These are phyloP conservation scores for Fusarium sp. DNA, from an alignment of 2,329 filamentous ascomycete genomes.

Conservation along the genomic window DNA sequence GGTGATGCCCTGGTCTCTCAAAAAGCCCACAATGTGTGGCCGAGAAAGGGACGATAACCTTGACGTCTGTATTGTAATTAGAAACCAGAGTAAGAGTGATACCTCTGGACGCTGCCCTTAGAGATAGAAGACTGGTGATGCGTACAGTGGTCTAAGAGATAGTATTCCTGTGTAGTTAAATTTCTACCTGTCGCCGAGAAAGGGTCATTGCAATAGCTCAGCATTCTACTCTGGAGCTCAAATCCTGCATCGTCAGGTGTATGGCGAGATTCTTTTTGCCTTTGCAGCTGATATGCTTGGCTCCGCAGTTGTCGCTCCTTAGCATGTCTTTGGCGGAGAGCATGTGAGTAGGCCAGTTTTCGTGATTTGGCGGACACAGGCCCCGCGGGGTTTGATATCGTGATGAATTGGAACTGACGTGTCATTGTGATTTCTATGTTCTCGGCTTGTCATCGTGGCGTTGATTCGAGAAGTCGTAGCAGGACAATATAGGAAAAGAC, in stretches of 20 bases:
- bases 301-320: constrained; percentile 12
- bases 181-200: background rate
- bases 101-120: background rate
- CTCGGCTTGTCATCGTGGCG: too few species aligned
- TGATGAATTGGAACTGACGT: constrained; percentile 13
- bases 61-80: background rate
- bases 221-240: background rate
- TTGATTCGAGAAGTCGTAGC: background rate
- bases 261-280: background rate
- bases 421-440: background rate
- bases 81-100: accelerated
- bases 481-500: background rate
- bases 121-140: background rate
- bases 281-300: constrained; percentile 1
- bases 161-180: constrained; percentile 11
- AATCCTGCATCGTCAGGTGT: background rate
- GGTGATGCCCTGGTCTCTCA: background rate
- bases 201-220: background rate
- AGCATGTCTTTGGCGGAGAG: constrained; percentile 14
- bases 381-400: constrained; percentile 9
- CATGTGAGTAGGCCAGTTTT: constrained; percentile 17
- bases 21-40: constrained; percentile 4
- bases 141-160: constrained; percentile 21
- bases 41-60: constrained; percentile 4
- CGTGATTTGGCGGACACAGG: background rate